A percentile compares a stretch with the other conserved stretches of the same genome.
Conservation (phyloP, 192 early-diverging fungal genomes). For the Rhizoclosmatium globosum region DNA sequence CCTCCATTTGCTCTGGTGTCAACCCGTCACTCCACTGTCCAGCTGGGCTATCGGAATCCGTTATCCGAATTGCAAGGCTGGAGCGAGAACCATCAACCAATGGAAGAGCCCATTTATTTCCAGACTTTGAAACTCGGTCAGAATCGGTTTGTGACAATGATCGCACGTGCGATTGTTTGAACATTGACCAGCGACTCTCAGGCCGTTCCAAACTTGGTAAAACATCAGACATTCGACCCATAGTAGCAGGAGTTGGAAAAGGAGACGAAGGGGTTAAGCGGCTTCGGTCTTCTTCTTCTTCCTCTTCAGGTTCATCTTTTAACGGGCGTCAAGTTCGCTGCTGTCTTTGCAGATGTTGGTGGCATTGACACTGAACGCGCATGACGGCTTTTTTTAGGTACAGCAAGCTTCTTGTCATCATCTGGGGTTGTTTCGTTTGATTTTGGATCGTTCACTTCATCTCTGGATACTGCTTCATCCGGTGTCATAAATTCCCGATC, state of each 20-base stretch:
- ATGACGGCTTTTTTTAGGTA: neutral
- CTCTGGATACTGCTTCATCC: neutral
- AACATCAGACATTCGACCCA: neutral
- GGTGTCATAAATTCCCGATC: slow-evolving; percentile 2
- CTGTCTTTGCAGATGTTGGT: neutral
- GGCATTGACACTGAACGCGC: neutral
- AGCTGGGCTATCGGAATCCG: neutral
- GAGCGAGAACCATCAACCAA: neutral
- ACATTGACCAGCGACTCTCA: neutral
- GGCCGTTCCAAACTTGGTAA: neutral
- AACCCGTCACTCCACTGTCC: slow-evolving; percentile 46
- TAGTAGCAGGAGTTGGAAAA: neutral
- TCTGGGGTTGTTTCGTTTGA: neutral
- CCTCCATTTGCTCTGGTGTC: slow-evolving; percentile 14
- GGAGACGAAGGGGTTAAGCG: neutral
- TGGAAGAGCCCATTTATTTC: neutral
- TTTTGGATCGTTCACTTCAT: neutral
- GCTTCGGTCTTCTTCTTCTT: neutral
- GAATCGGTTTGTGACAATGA: neutral
- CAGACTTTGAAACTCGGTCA: neutral
- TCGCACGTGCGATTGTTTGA: slow-evolving; percentile 7
- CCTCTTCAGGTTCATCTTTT: slow-evolving; percentile 17
- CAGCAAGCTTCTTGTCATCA: neutral
- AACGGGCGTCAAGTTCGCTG: neutral
- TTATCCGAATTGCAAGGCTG: neutral